Evolutionary conservation across 306 rosid species (phyloP), one percentile per base, ranked within the genome.

Genomic region (Quercus glauca): DNA sequence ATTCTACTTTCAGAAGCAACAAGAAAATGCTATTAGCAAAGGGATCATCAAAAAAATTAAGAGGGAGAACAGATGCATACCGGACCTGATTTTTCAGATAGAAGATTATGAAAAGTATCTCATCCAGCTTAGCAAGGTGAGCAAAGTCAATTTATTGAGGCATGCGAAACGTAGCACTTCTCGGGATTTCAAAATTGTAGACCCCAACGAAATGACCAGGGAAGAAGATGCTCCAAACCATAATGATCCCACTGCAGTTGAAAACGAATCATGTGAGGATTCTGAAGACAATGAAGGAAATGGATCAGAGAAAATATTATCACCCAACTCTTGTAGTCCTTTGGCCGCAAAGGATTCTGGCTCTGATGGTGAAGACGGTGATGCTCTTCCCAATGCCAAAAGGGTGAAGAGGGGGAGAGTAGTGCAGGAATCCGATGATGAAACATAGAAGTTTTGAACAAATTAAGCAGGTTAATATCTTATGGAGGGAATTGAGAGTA

Each of bases 71-170:
- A 82, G 76, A 73, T 82, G 86, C 75, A 75, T 85, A 53, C 86
- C 86, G 1, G 86, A 85, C 51, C 75, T 85, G 73, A 82, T 85
- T 45, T 82, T 75, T 76, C 86, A 85, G n/a, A 82, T 85, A 18
- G 88, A 85, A 76, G 88, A 85, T 52, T 85, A 79, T 37, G 88
- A 85, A 37, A 85, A 85, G 56, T 75, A 75, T 73, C 86, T 85
- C 51, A 85, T 85, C 82, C 84, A 79, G 77, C 84, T 82, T 18
- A 79, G 89, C 79, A 82, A 85, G 84, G 82, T 65, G 61, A 72
- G 84, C 81, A 85, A 82, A 79, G 81, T 85, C 67, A 85, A 82
- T 63, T 43, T 82, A 55, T 14, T 85, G 77, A 82, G 83, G 71
- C 77, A 82, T 20, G 86, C 89, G 17, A 85, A 85, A 81, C 82